Conservation (phyloP, 176 grass and related monocot species). For the Lolium multiflorum region DNA sequence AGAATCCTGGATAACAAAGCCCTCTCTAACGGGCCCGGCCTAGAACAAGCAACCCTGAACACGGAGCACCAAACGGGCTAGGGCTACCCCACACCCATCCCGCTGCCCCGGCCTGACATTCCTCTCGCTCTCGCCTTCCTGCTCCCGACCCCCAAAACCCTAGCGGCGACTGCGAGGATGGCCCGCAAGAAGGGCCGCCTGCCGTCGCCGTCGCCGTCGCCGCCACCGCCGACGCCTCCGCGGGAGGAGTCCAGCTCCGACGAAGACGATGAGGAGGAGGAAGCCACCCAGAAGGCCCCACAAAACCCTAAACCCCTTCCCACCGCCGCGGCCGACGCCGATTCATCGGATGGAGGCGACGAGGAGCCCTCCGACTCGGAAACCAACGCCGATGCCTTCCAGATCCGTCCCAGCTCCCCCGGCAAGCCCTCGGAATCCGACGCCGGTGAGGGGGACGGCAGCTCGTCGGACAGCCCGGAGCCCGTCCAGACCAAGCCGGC, state of each 20-base stretch:
- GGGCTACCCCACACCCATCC: no score
- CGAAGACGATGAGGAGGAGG: not conserved
- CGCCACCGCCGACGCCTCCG: constrained; percentile 1
- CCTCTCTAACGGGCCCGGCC: no score
- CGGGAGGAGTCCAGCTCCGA: not conserved
- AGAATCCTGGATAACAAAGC: no score
- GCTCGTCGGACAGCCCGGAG: not conserved
- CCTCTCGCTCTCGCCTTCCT: not conserved
- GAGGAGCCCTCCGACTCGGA: constrained; percentile 32
- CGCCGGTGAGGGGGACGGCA: not conserved
- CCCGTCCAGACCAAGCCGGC: constrained; percentile 11
- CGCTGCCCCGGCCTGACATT: not conserved
- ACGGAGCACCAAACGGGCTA: no score
- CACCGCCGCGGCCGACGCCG: not conserved
- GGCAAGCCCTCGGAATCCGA: not conserved
- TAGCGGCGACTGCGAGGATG: constrained; percentile 39
- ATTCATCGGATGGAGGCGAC: not conserved
- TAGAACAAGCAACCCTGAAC: no score
- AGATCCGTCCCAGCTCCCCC: no score
- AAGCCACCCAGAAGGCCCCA: not conserved
- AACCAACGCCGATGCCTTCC: not conserved
- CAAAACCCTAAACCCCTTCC: not conserved
- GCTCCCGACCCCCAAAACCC: not conserved
- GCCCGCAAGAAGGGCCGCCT: constrained; percentile 38
- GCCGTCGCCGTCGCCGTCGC: not conserved